These are phyloP conservation scores for Gossypium schwendimanii DNA, from an alignment of 441 rosid genomes.

Conservation along the genomic window DNA sequence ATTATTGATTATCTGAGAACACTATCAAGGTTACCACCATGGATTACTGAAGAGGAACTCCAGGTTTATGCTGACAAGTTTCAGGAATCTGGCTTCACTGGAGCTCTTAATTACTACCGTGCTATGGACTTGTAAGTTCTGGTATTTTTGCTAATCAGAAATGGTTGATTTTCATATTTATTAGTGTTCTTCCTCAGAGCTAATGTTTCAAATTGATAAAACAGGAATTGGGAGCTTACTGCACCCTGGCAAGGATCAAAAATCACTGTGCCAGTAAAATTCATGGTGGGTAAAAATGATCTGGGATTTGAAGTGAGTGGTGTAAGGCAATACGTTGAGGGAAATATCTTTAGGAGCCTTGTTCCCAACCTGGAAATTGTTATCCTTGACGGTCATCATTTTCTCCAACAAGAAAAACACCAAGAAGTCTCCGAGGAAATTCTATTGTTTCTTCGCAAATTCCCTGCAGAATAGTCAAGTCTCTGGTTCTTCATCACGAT, in stretches of 20 bases:
- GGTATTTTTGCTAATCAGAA: no score
- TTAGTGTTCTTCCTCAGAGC: not conserved
- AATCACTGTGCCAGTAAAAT: conserved; percentile 35
- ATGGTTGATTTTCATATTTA: no score
- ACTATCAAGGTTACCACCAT: conserved; percentile 42
- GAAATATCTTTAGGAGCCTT: conserved; percentile 27
- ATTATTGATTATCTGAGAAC: conserved; percentile 51
- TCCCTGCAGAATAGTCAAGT: conserved; percentile 1
- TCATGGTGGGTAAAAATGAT: conserved; percentile 35
- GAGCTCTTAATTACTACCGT: conserved; percentile 57
- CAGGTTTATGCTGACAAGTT: conserved; percentile 63
- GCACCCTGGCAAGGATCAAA: conserved; percentile 39
- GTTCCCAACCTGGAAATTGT: conserved; percentile 38
- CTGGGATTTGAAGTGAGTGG: conserved; percentile 25
- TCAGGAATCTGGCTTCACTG: conserved; percentile 62
- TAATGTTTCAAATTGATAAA: not conserved
- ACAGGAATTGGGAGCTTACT: conserved; percentile 42
- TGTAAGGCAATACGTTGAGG: conserved; percentile 26
- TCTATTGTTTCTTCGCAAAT: conserved; percentile 36
- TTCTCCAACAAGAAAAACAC: conserved; percentile 41
- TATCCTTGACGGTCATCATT: conserved; percentile 44
- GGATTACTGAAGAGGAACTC: conserved; percentile 70
- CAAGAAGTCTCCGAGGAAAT: conserved; percentile 46
- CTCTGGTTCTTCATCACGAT: not conserved
- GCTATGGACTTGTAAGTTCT: conserved; percentile 52